Evolutionary conservation across 208 protist genomes (phyloP).

Genomic region (Angomonas ambiguus): DNA sequence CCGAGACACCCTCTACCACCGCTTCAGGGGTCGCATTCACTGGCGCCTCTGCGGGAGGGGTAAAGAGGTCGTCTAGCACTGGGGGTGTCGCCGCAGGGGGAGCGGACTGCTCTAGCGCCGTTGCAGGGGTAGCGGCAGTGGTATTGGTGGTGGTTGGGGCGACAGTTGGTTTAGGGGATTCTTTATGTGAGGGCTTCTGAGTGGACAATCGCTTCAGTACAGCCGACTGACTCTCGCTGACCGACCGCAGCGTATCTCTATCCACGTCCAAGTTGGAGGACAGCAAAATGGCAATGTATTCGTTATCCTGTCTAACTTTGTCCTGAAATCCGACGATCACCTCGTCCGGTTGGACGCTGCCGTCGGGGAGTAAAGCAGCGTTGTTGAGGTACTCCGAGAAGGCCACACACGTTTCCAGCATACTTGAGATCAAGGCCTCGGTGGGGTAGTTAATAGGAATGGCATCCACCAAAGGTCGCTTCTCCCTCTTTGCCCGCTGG

Average conservation of each 20-base stretch:
- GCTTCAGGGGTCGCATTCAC: neutral
- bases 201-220: neutral
- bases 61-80: neutral
- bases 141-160: neutral
- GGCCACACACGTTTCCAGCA: conserved; percentile 75
- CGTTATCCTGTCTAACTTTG: conserved; percentile 52
- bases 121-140: neutral
- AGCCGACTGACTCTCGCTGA: conserved; percentile 13
- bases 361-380: conserved; percentile 28
- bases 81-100: neutral
- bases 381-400: conserved; percentile 80
- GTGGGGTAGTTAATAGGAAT: conserved; percentile 61
- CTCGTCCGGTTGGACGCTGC: conserved; percentile 39
- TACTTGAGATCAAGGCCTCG: conserved; percentile 45
- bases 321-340: conserved; percentile 47
- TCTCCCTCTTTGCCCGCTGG: conserved; percentile 5
- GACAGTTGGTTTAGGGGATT: neutral
- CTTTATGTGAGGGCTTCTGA: neutral
- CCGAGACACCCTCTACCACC: neutral
- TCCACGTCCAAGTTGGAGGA: conserved; percentile 56
- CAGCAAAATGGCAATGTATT: conserved; percentile 50
- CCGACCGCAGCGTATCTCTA: conserved; percentile 46
- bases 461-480: conserved; percentile 39
- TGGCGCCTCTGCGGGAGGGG: neutral
- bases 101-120: neutral